Base-by-base conservation (phyloP, 2,329 filamentous ascomycete species). In the Pseudopithomyces maydicus region DNA sequence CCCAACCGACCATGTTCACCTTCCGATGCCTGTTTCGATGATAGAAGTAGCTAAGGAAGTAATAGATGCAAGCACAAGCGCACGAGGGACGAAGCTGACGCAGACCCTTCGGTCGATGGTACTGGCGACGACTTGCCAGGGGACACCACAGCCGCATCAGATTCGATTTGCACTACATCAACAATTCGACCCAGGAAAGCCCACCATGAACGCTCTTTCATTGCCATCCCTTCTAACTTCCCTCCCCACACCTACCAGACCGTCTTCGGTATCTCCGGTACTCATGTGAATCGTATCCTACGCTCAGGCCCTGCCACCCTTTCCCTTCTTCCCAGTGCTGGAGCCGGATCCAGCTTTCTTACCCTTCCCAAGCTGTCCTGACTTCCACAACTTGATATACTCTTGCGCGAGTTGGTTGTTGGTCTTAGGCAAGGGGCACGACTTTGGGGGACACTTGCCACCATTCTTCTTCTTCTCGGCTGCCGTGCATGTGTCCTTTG, bases 401-500 rank as follows among this genome's bases (percentile, higher is more conserved):
- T 52, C 48, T 23, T 43, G 38, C 22, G 22, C 48, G 12, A 52
- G 22, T 36, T 52, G 38, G 33, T 35, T 35, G 38, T 52, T 52
- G 38, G 48, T 52, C 29, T 42, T 52, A 17, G 38, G 48, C 36
- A 42, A 26, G 15, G 26, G 38, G 41, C 48, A 52, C 14, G 23
- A 42, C 22, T 52, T 43, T n/a, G 48, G 48, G n/a, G 48, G 48
- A 23, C 48, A 52, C 41, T 52, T 52, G 23, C 48, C 48, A 32
- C 48, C 48, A 22, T 52, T 52, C 48, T 43, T 42, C 48, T 52
- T 52, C 41, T 52, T 52, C 29, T 52, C 38, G 14, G 48, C 48
- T 43, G 38, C 48, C 23, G 48, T 52, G n/a, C 48, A 52, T 29
- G 29, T 44, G 11, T 44, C 23, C 20, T 44, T 44, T 44, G 26